These are phyloP conservation scores for Chiua sp. DNA, from an alignment of 1,284 basidiomycete species.

Conservation along the genomic window DNA sequence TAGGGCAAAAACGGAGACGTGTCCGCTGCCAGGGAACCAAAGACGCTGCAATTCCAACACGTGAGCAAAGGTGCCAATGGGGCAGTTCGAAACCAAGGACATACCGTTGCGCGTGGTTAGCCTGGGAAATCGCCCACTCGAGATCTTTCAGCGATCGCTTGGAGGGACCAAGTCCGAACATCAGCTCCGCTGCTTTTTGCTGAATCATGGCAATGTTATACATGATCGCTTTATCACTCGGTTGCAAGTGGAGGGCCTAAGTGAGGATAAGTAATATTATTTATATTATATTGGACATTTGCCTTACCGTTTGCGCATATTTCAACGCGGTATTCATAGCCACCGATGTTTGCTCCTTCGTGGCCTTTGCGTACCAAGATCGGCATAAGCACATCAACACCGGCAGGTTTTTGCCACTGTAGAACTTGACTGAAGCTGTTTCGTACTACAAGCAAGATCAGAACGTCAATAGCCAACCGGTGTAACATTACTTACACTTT, in stretches of 20 bases:
- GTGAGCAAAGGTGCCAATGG: neutral
- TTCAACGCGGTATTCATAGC: slow-evolving; percentile 82
- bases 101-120: slow-evolving; percentile 88
- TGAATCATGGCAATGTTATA: slow-evolving; percentile 98
- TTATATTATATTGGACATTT: neutral
- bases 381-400: slow-evolving; percentile 85
- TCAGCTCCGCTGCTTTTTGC: slow-evolving; percentile 91
- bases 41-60: slow-evolving; percentile 60
- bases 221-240: slow-evolving; percentile 84
- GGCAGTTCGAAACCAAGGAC: slow-evolving; percentile 25
- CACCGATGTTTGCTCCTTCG: slow-evolving; percentile 81
- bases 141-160: slow-evolving; percentile 85
- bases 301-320: slow-evolving; percentile 66
- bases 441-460: slow-evolving; percentile 74
- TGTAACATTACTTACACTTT: slow-evolving; percentile 70
- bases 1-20: slow-evolving; percentile 78
- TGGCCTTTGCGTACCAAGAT: slow-evolving; percentile 92
- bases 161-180: slow-evolving; percentile 72
- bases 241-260: slow-evolving; percentile 82
- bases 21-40: slow-evolving; percentile 81
- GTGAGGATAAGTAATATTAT: neutral
- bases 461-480: slow-evolving; percentile 1
- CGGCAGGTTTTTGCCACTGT: slow-evolving; percentile 70
- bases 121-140: slow-evolving; percentile 77
- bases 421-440: slow-evolving; percentile 80